Evolutionary conservation across 2,329 filamentous ascomycete species (phyloP).

Genomic region (Fusarium armeniacum): DNA sequence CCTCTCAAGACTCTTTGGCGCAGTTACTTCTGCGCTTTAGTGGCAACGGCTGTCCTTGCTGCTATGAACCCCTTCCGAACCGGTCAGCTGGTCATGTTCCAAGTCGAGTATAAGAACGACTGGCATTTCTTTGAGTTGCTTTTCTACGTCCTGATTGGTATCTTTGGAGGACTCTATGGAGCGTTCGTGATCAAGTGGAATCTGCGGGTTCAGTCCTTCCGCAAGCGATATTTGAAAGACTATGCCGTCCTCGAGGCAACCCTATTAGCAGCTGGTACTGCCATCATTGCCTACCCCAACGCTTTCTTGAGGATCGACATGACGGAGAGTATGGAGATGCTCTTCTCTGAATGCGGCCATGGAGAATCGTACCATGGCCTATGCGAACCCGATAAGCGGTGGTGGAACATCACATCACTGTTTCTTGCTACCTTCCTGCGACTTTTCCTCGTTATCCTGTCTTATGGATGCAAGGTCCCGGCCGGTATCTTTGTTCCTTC

Average conservation of each 20-base stretch:
- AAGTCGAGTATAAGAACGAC: constrained; percentile 92
- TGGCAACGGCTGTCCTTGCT: constrained; percentile 91
- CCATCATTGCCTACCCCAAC: constrained; percentile 96
- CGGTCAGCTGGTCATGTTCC: constrained; percentile 99
- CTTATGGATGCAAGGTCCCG: constrained; percentile 97
- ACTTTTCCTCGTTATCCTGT: constrained; percentile 89
- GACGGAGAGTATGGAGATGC: constrained; percentile 99
- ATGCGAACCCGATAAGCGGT: constrained; percentile 83
- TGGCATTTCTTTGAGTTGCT: constrained; percentile 98
- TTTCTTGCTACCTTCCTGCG: constrained; percentile 84
- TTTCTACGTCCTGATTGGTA: constrained; percentile 91
- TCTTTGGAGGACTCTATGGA: constrained; percentile 95
- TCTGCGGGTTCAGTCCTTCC: constrained; percentile 87
- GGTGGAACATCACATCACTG: constrained; percentile 83
- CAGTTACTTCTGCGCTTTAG: constrained; percentile 96
- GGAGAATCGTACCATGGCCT: constrained; percentile 89
- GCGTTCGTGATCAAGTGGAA: constrained; percentile 99
- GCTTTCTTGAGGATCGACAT: constrained; percentile 96
- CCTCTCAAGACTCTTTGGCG: constrained; percentile 98
- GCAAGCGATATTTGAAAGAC: constrained; percentile 88
- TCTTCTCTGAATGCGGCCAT: constrained; percentile 94
- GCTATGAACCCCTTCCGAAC: constrained; percentile 98
- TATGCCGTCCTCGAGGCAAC: constrained; percentile 91
- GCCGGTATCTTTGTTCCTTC: constrained; percentile 98
- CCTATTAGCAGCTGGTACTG: constrained; percentile 84